These are phyloP conservation scores for Arthrobotrys sinensis DNA, from an alignment of 2,329 filamentous ascomycete genomes.

Conservation along the genomic window DNA sequence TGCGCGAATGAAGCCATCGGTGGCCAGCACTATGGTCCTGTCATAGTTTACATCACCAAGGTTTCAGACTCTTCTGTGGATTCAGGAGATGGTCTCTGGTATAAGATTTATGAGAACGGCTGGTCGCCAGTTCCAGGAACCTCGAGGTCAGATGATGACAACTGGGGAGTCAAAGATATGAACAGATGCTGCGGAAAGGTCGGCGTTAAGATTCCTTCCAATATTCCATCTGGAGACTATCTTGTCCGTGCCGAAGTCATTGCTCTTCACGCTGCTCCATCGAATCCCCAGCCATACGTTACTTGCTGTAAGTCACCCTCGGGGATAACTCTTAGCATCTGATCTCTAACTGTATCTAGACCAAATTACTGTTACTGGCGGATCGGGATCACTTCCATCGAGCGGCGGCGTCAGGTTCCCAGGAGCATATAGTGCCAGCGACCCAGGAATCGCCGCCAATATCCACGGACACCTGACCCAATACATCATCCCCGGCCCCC, in stretches of 20 bases:
- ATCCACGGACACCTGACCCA: slow-evolving; percentile 67
- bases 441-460: slow-evolving; percentile 71
- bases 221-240: slow-evolving; percentile 73
- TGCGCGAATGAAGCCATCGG: slow-evolving; percentile 72
- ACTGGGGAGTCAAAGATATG: slow-evolving; percentile 70
- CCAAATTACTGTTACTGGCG: slow-evolving; percentile 71
- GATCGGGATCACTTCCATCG: slow-evolving; percentile 68
- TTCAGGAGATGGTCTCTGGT: slow-evolving; percentile 70
- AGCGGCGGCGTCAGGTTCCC: slow-evolving; percentile 69
- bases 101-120: slow-evolving; percentile 72
- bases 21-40: slow-evolving; percentile 73
- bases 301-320: slow-evolving; percentile 64
- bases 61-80: slow-evolving; percentile 71
- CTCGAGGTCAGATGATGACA: slow-evolving; percentile 67
- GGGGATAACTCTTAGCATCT: neutral
- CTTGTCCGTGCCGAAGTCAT: slow-evolving; percentile 73
- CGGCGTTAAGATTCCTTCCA: slow-evolving; percentile 71
- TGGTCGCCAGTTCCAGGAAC: slow-evolving; percentile 68
- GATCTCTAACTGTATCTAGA: slow-evolving; percentile 26
- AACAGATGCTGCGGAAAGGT: slow-evolving; percentile 69
- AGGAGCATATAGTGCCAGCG: slow-evolving; percentile 70
- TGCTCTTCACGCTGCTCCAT: slow-evolving; percentile 72
- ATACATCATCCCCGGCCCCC: slow-evolving; percentile 68
- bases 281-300: slow-evolving; percentile 68
- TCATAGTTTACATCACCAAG: slow-evolving; percentile 72